These are phyloP conservation scores for Cordia subcordata DNA, from an alignment of 257 asterid species.

Conservation along the genomic window DNA sequence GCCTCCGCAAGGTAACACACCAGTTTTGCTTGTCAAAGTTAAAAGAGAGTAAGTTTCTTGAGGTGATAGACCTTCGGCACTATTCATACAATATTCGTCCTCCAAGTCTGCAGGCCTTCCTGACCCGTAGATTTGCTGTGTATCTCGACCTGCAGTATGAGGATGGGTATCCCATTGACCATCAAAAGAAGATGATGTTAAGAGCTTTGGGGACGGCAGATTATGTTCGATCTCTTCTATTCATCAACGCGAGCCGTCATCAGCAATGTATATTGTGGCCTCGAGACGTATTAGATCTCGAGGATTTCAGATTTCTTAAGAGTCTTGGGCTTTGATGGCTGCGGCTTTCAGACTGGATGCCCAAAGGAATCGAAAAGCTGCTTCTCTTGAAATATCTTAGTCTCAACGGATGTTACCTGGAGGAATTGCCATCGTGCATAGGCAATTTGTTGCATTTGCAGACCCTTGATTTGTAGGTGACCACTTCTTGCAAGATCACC, in stretches of 20 bases:
- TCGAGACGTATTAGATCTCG: background rate
- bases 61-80: background rate
- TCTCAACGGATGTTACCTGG: constrained; percentile 6
- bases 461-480: constrained; percentile 19
- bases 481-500: background rate
- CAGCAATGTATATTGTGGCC: background rate
- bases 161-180: background rate
- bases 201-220: background rate
- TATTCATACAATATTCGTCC: background rate
- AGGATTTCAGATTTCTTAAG: constrained; percentile 18
- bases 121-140: background rate
- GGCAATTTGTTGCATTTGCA: constrained; percentile 9
- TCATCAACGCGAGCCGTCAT: background rate
- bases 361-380: constrained; percentile 21
- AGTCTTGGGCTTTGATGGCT: constrained; percentile 25
- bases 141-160: background rate
- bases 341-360: constrained; percentile 12
- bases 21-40: background rate
- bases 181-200: background rate
- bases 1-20: background rate
- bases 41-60: background rate
- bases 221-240: background rate
- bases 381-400: constrained; percentile 17
- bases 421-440: background rate
- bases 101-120: background rate